Evolutionary conservation across 225 moss, liverwort and hornwort species (phyloP).

Genomic region (Polytrichum commune): DNA sequence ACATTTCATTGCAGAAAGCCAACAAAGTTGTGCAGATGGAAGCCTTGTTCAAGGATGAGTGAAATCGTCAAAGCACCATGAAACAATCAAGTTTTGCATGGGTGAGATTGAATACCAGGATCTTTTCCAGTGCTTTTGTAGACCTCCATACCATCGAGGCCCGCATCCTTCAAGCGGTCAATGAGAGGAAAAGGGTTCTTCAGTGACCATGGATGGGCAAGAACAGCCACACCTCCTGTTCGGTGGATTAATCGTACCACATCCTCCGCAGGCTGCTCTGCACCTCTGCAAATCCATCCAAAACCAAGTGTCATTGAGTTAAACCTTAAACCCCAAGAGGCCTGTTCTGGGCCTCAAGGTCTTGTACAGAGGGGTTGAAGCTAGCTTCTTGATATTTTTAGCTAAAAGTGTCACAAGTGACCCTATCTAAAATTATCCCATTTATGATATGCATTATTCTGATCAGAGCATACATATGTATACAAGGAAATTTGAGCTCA

Average conservation of each 20-base stretch:
- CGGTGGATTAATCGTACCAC: constrained; percentile 67
- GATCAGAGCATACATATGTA: neutral
- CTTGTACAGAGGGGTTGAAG: neutral
- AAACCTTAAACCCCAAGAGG: neutral
- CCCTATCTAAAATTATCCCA: too few relatives aligned
- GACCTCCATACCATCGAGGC: constrained; percentile 87
- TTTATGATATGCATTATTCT: too few relatives aligned
- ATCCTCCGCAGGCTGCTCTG: constrained; percentile 87
- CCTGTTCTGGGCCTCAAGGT: too few relatives aligned
- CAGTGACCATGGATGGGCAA: constrained; percentile 93
- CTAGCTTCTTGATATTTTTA: too few relatives aligned
- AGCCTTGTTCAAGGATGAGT: too few relatives aligned
- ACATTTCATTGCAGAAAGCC: too few relatives aligned
- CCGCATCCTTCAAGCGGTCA: constrained; percentile 63
- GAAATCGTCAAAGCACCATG: neutral
- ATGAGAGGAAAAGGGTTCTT: constrained; percentile 72
- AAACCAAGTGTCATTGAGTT: neutral
- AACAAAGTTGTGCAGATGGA: too few relatives aligned
- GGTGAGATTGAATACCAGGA: constrained; percentile 36
- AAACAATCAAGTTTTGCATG: neutral
- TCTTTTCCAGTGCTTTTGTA: constrained; percentile 74
- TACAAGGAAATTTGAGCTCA: too few relatives aligned
- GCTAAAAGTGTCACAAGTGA: too few relatives aligned
- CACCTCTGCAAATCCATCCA: constrained; percentile 58
- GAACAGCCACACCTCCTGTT: constrained; percentile 79